A percentile compares a stretch with the other conserved stretches of the same genome.
Conservation (phyloP, 1,284 basidiomycete genomes). For the Mrakiaceae sp. region DNA sequence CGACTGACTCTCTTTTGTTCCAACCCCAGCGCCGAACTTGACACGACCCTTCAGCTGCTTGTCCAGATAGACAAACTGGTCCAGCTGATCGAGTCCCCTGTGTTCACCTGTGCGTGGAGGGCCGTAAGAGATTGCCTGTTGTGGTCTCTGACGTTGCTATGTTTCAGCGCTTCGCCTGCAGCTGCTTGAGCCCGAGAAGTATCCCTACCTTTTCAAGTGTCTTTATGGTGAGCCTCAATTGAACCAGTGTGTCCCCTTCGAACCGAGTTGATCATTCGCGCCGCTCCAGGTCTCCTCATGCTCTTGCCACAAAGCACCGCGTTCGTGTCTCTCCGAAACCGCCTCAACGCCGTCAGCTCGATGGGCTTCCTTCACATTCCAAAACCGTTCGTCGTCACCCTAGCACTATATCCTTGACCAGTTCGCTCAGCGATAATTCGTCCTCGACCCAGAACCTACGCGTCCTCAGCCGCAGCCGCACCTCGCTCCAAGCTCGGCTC, state of each 20-base stretch:
- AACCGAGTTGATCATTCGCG: no score
- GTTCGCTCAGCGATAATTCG: not conserved
- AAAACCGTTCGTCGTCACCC: conserved; percentile 45
- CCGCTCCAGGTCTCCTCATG: conserved; percentile 57
- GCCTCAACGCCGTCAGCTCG: conserved; percentile 87
- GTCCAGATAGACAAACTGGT: conserved; percentile 98
- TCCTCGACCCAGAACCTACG: conserved; percentile 18
- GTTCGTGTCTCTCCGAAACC: conserved; percentile 87
- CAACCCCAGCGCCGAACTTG: conserved; percentile 68
- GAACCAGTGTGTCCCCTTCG: no score
- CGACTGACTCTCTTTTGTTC: conserved; percentile 4
- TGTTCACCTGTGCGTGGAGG: conserved; percentile 73
- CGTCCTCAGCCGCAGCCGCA: conserved; percentile 26
- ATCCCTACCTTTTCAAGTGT: conserved; percentile 95
- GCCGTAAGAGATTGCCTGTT: not conserved
- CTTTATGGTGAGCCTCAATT: conserved; percentile 63
- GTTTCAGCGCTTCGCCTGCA: conserved; percentile 80
- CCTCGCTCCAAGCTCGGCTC: conserved; percentile 58
- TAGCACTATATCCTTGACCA: not conserved
- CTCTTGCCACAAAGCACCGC: conserved; percentile 92
- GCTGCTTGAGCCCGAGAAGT: conserved; percentile 89
- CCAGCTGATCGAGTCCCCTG: conserved; percentile 93
- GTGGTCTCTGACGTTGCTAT: not conserved
- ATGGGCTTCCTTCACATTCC: conserved; percentile 84
- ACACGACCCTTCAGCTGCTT: conserved; percentile 86